Conservation (phyloP, 1,284 basidiomycete genomes). For the Sanghuangporus sanghuang region DNA sequence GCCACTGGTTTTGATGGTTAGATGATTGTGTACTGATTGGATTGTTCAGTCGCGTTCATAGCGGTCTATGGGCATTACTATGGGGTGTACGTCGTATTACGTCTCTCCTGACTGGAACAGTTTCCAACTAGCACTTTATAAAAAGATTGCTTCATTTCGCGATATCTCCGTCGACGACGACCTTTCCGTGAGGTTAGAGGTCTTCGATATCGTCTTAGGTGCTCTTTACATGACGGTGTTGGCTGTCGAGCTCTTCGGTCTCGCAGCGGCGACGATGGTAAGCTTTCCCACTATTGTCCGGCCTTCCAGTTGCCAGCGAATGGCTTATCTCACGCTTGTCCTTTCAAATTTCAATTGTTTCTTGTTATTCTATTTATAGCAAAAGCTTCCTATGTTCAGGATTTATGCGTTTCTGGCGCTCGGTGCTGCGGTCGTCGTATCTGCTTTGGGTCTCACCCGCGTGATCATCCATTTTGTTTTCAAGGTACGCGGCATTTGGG, state of each 20-base stretch:
- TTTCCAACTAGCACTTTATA: not conserved
- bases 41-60: conserved; percentile 37
- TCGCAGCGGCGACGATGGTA: conserved; percentile 50
- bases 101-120: not conserved
- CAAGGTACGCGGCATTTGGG: conserved; percentile 42
- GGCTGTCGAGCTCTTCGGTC: conserved; percentile 53
- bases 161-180: conserved; percentile 42
- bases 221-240: conserved; percentile 46
- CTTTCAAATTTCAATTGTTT: not conserved
- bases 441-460: conserved; percentile 49
- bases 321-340: not conserved
- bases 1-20: conserved; percentile 25
- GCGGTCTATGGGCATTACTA: conserved; percentile 53
- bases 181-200: conserved; percentile 48
- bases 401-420: conserved; percentile 52
- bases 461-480: conserved; percentile 61
- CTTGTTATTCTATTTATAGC: conserved; percentile 34
- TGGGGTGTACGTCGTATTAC: conserved; percentile 39
- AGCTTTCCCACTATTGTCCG: conserved; percentile 25
- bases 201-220: conserved; percentile 57
- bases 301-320: not conserved
- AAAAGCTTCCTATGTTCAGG: conserved; percentile 50
- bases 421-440: conserved; percentile 45
- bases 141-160: conserved; percentile 55
- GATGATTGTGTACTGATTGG: conserved; percentile 1